phyloP scores from a whole-genome alignment of 2,329 filamentous ascomycete genomes.

The Xylariales sp. region DNA sequence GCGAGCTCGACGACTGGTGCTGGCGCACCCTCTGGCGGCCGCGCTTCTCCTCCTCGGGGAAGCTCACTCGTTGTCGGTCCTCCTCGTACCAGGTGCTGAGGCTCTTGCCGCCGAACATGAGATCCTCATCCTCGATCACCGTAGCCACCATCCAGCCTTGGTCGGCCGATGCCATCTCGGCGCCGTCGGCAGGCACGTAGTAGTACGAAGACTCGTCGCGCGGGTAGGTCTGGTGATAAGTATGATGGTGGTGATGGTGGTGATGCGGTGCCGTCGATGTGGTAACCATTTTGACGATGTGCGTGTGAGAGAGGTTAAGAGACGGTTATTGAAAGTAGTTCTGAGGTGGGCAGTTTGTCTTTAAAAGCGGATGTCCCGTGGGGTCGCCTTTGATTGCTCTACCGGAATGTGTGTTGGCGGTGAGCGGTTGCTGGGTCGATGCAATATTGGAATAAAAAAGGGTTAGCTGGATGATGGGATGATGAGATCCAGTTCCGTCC shows the following conservation, averaged over 20 bases:
- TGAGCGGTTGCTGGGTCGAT: no score
- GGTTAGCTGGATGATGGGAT: no score
- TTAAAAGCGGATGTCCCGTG: no score
- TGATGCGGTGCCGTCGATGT: constrained; percentile 19
- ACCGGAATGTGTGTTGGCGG: no score
- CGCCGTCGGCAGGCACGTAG: constrained; percentile 21
- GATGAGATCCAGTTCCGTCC: no score
- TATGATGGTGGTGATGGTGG: constrained; percentile 1
- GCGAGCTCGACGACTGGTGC: constrained; percentile 9
- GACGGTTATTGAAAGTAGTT: no score
- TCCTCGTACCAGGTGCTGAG: constrained; percentile 58
- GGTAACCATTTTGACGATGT: constrained; percentile 29
- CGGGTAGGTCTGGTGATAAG: no score
- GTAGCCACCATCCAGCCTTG: constrained; percentile 48
- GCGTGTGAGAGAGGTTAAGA: no score
- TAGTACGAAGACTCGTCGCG: constrained; percentile 23
- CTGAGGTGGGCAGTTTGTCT: no score
- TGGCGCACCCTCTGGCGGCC: constrained; percentile 32
- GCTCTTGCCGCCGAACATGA: constrained; percentile 57
- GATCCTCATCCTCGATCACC: constrained; percentile 56
- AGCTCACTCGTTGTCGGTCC: constrained; percentile 42
- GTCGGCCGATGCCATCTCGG: constrained; percentile 16
- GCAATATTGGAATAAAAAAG: no score
- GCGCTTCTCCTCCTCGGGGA: constrained; percentile 35
- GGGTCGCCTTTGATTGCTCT: no score